Percentiles rank a stretch among this genome's conserved stretches.
phyloP scores from a whole-genome alignment of 768 basidiomycete species.

The Sporobolomyces pararoseus region DNA sequence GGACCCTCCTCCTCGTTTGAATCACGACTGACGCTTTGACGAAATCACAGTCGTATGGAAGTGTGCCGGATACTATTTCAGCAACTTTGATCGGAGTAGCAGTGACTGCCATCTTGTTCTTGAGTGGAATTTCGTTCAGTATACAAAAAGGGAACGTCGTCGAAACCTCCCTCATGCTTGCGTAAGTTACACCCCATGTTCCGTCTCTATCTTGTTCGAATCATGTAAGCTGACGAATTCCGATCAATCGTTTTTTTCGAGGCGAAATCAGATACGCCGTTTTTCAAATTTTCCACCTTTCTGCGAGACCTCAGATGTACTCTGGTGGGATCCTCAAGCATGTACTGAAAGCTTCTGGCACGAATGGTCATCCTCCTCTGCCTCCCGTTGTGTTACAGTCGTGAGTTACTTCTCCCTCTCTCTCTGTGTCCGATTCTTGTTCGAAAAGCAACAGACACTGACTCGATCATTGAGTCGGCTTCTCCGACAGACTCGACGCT shows the following conservation, averaged over 20 bases:
- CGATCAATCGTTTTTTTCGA: no score
- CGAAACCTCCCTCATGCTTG: slow-evolving; percentile 45
- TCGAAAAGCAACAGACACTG: neutral
- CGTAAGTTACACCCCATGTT: slow-evolving; percentile 21
- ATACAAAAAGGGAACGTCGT: slow-evolving; percentile 44
- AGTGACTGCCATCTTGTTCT: slow-evolving; percentile 45
- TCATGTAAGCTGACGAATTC: no score
- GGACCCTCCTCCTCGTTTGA: neutral
- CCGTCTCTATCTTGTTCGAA: no score
- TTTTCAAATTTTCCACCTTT: slow-evolving; percentile 45
- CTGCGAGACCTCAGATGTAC: slow-evolving; percentile 41
- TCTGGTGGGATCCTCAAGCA: slow-evolving; percentile 39
- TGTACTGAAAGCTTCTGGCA: slow-evolving; percentile 30
- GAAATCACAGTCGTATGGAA: slow-evolving; percentile 44
- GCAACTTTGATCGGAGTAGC: slow-evolving; percentile 45
- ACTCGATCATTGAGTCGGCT: neutral
- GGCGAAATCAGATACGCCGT: slow-evolving; percentile 40
- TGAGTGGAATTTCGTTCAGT: slow-evolving; percentile 44
- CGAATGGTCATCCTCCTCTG: slow-evolving; percentile 39
- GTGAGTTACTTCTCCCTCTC: neutral
- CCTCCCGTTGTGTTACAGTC: slow-evolving; percentile 41
- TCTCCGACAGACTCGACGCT: slow-evolving; percentile 14
- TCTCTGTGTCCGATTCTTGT: neutral
- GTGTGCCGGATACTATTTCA: slow-evolving; percentile 39
- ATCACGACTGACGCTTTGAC: no score